Evolutionary conservation across 176 grass and related monocot genomes (phyloP).

Genomic region (Juncus inflexus): DNA sequence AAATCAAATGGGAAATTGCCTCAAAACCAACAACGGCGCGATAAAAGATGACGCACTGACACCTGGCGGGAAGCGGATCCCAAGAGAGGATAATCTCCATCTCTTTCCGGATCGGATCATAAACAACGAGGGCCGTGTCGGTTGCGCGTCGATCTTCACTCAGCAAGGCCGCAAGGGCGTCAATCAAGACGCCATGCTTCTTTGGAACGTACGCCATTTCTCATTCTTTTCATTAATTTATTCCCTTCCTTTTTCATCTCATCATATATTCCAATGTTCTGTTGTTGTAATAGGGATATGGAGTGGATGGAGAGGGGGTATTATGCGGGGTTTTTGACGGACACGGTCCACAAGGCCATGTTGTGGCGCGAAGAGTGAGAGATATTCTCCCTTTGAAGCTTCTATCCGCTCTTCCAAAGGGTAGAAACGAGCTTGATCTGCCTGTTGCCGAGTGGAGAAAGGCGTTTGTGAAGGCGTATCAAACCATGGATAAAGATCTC

Average conservation of each 20-base stretch:
- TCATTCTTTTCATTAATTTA: not conserved
- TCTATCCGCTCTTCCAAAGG: constrained; percentile 46
- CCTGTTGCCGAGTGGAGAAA: constrained; percentile 53
- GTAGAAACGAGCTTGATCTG: constrained; percentile 31
- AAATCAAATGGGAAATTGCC: no score
- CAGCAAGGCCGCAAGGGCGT: constrained; percentile 96
- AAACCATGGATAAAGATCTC: constrained; percentile 94
- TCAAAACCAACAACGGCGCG: no score
- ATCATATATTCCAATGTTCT: no score
- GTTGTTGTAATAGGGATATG: constrained; percentile 40
- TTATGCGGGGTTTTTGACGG: constrained; percentile 97
- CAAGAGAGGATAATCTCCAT: constrained; percentile 67
- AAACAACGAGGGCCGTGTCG: constrained; percentile 80
- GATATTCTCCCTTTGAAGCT: constrained; percentile 78
- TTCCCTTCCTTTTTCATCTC: no score
- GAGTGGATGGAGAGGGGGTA: constrained; percentile 54
- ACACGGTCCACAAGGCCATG: constrained; percentile 82
- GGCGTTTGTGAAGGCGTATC: constrained; percentile 71
- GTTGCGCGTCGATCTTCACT: constrained; percentile 62
- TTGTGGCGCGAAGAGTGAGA: constrained; percentile 77
- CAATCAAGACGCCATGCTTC: constrained; percentile 99
- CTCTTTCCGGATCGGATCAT: constrained; percentile 75
- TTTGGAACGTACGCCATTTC: constrained; percentile 75
- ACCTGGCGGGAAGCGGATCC: constrained; percentile 29
- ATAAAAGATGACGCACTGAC: no score